These are phyloP conservation scores for Nigrospora sphaerica DNA, from an alignment of 2,329 filamentous ascomycete genomes.

Conservation along the genomic window DNA sequence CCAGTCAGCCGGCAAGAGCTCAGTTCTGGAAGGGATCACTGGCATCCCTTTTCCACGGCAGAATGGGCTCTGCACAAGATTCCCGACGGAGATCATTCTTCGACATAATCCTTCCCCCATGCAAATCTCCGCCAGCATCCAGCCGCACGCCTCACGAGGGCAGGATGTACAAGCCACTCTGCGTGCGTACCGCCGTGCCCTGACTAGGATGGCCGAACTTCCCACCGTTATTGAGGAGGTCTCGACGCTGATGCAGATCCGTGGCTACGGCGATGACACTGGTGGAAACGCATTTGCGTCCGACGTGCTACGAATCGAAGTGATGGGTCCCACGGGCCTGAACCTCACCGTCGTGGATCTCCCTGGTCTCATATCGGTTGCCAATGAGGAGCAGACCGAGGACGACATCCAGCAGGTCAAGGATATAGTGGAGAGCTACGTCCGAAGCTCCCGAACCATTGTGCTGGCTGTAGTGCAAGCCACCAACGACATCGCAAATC, in stretches of 20 bases:
- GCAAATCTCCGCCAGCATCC: conserved; percentile 9
- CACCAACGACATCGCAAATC: conserved; percentile 29
- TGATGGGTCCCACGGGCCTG: conserved; percentile 11
- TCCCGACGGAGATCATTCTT: conserved; percentile 15
- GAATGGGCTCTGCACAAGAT: conserved; percentile 13
- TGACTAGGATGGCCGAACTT: conserved; percentile 13
- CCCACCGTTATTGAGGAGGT: conserved; percentile 12
- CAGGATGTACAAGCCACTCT: conserved; percentile 3
- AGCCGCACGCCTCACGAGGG: conserved; percentile 7
- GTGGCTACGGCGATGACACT: conserved; percentile 1
- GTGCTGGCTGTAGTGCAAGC: conserved; percentile 37
- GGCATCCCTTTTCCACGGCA: conserved; percentile 15
- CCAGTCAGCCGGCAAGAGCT: conserved; percentile 16
- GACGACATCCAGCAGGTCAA: conserved; percentile 24
- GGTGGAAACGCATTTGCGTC: conserved; percentile 9
- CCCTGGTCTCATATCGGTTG: conserved; percentile 33
- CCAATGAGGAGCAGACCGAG: conserved; percentile 23
- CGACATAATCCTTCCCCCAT: conserved; percentile 2
- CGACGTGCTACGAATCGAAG: conserved; percentile 18
- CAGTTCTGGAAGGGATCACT: conserved; percentile 13
- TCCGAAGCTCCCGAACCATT: conserved; percentile 31
- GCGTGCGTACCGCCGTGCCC: conserved; percentile 5
- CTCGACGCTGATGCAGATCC: conserved; percentile 10
- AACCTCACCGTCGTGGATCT: conserved; percentile 41
- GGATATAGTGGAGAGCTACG: conserved; percentile 30